A percentile compares a stretch with the other conserved stretches of the same genome.
Evolutionary conservation across 345 rosid species (phyloP).

Genomic region (Gossypium mustelinum): DNA sequence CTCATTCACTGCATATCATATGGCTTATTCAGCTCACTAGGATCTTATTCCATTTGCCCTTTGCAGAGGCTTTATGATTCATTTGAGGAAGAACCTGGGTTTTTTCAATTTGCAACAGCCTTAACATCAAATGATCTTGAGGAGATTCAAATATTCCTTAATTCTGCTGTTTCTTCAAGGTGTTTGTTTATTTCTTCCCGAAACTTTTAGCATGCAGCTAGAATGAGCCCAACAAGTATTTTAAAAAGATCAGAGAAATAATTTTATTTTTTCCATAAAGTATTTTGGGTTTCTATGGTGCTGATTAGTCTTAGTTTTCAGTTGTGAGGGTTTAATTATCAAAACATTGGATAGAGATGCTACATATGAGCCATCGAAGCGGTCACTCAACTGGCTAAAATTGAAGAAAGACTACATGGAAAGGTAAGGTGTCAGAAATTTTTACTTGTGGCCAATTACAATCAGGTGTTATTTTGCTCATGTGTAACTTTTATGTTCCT

Average conservation of each 20-base stretch:
- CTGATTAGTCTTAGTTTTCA: constrained; percentile 32
- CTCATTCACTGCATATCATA: background rate
- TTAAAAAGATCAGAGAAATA: background rate
- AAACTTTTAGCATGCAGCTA: constrained; percentile 4
- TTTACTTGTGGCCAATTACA: background rate
- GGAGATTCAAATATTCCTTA: constrained; percentile 89
- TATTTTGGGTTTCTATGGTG: background rate
- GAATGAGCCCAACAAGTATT: background rate
- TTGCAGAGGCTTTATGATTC: constrained; percentile 68
- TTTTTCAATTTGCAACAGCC: constrained; percentile 85
- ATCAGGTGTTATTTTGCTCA: background rate
- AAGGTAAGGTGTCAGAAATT: constrained; percentile 37
- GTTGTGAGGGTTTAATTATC: constrained; percentile 95
- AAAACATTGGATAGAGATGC: constrained; percentile 86
- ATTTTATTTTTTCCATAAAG: background rate
- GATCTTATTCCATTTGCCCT: constrained; percentile 3
- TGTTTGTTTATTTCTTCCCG: constrained; percentile 28
- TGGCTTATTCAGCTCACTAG: background rate
- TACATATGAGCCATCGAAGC: constrained; percentile 96
- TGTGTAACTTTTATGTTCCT: constrained; percentile 9
- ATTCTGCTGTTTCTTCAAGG: constrained; percentile 84
- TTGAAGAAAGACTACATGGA: constrained; percentile 97
- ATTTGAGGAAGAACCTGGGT: constrained; percentile 77
- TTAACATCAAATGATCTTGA: constrained; percentile 80
- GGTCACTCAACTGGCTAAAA: constrained; percentile 89